Percentiles rank a stretch among this genome's conserved stretches.
Evolutionary conservation across 495 filamentous ascomycete genomes (phyloP).

Genomic region (Podospora anserina): DNA sequence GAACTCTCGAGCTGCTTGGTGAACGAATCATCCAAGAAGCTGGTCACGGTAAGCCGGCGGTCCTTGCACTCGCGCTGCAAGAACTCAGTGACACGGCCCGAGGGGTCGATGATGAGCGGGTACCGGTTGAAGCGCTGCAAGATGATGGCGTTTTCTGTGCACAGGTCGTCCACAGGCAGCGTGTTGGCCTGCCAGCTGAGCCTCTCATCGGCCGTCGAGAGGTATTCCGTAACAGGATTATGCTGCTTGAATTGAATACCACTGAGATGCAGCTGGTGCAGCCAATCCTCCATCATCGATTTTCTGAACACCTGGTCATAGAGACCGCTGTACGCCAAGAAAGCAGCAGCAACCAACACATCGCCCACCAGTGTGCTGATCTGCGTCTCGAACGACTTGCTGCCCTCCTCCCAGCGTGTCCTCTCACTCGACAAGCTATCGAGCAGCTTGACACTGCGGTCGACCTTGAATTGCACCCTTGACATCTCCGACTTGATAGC

Average conservation of each 20-base stretch:
- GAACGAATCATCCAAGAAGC: conserved; percentile 97
- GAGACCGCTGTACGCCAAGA: conserved; percentile 95
- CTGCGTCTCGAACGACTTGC: conserved; percentile 96
- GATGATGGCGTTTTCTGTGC: conserved; percentile 97
- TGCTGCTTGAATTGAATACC: conserved; percentile 88
- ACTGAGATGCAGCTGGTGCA: conserved; percentile 83
- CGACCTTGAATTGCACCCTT: conserved; percentile 94
- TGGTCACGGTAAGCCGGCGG: conserved; percentile 90
- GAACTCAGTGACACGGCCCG: conserved; percentile 90
- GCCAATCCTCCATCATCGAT: conserved; percentile 95
- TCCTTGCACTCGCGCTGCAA: conserved; percentile 90
- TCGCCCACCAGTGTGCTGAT: conserved; percentile 96
- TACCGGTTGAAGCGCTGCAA: conserved; percentile 97
- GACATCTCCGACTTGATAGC: conserved; percentile 97
- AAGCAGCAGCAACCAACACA: conserved; percentile 89
- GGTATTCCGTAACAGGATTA: conserved; percentile 92
- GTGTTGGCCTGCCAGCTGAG: conserved; percentile 90
- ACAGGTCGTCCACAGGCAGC: conserved; percentile 97
- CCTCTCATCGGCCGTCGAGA: conserved; percentile 94
- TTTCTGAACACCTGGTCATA: conserved; percentile 98
- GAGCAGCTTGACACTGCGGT: conserved; percentile 88
- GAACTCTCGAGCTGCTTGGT: conserved; percentile 96
- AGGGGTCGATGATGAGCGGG: conserved; percentile 96
- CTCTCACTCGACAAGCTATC: conserved; percentile 94
- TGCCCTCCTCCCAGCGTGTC: conserved; percentile 89